A percentile compares a stretch with the other conserved stretches of the same genome.
Conservation (phyloP, 306 rosid species). For the Lathyrus aphaca region DNA sequence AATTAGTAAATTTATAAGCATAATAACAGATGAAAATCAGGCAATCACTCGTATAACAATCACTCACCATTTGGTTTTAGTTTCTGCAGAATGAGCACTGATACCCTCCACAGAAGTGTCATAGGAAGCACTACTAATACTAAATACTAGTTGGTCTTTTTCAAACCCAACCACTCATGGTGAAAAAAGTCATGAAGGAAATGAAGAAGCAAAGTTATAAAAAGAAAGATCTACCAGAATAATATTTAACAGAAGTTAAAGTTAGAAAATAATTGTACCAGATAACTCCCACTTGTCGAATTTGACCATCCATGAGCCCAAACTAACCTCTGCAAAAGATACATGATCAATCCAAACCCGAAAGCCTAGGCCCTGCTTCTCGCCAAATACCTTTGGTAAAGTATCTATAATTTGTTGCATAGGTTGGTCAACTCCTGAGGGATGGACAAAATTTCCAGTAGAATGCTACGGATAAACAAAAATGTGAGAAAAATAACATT, state of each 20-base stretch:
- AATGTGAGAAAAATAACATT: slow-evolving; percentile 11
- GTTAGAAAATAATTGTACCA: slow-evolving; percentile 50
- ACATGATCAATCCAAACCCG: slow-evolving; percentile 66
- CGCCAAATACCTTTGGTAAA: slow-evolving; percentile 34
- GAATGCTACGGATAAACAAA: slow-evolving; percentile 43
- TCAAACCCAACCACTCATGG: background rate
- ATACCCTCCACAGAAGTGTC: background rate
- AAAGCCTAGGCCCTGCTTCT: slow-evolving; percentile 53
- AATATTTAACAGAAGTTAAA: slow-evolving; percentile 5
- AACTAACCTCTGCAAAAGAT: slow-evolving; percentile 58
- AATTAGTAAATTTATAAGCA: slow-evolving; percentile 9
- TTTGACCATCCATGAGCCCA: slow-evolving; percentile 68
- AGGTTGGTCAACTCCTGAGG: slow-evolving; percentile 55
- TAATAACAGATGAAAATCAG: background rate
- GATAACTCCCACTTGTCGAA: slow-evolving; percentile 74
- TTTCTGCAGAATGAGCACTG: slow-evolving; percentile 10
- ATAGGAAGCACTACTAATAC: background rate
- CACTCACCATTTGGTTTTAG: background rate
- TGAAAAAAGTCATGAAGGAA: slow-evolving; percentile 3
- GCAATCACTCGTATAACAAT: background rate
- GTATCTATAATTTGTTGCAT: slow-evolving; percentile 43
- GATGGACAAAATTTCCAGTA: slow-evolving; percentile 56
- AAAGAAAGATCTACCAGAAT: background rate
- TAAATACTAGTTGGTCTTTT: slow-evolving; percentile 14
- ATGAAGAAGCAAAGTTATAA: background rate